These are phyloP conservation scores for Termitomyces heimii DNA, from an alignment of 768 basidiomycete species.

Conservation along the genomic window DNA sequence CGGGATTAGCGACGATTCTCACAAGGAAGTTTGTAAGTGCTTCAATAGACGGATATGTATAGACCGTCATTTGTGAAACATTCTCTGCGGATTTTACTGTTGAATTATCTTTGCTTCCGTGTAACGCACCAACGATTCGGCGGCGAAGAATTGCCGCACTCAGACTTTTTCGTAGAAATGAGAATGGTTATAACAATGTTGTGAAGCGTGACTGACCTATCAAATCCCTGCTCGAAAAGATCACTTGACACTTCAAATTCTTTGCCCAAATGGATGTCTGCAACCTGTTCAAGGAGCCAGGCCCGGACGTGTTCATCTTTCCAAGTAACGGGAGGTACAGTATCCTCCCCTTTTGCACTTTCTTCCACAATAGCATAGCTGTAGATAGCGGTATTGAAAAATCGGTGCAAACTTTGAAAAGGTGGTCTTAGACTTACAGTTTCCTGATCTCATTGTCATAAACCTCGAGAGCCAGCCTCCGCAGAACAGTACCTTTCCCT, in stretches of 20 bases:
- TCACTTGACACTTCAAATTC: background rate
- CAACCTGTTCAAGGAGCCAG: slow-evolving; percentile 20
- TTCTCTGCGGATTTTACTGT: slow-evolving; percentile 16
- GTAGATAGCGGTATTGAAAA: background rate
- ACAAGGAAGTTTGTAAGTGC: too few species aligned
- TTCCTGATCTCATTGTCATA: slow-evolving; percentile 36
- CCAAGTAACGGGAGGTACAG: too few species aligned
- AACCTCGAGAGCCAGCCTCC: slow-evolving; percentile 22
- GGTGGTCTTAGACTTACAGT: slow-evolving; percentile 19
- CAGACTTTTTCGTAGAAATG: slow-evolving; percentile 16
- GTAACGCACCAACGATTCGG: slow-evolving; percentile 26
- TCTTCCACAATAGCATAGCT: too few species aligned
- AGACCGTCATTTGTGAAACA: slow-evolving; percentile 23
- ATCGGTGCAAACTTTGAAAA: too few species aligned
- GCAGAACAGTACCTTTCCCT: too few species aligned
- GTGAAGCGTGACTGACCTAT: slow-evolving; percentile 6
- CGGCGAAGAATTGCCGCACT: slow-evolving; percentile 32
- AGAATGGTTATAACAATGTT: background rate
- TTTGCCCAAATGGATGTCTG: slow-evolving; percentile 10
- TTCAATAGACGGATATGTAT: slow-evolving; percentile 22
- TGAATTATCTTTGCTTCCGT: slow-evolving; percentile 9
- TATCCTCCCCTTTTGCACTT: too few species aligned
- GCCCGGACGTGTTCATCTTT: slow-evolving; percentile 11
- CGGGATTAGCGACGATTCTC: too few species aligned
- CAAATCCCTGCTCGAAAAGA: slow-evolving; percentile 15